Evolutionary conservation across 768 basidiomycete species (phyloP).

Genomic region (Glaciozyma antarctica): DNA sequence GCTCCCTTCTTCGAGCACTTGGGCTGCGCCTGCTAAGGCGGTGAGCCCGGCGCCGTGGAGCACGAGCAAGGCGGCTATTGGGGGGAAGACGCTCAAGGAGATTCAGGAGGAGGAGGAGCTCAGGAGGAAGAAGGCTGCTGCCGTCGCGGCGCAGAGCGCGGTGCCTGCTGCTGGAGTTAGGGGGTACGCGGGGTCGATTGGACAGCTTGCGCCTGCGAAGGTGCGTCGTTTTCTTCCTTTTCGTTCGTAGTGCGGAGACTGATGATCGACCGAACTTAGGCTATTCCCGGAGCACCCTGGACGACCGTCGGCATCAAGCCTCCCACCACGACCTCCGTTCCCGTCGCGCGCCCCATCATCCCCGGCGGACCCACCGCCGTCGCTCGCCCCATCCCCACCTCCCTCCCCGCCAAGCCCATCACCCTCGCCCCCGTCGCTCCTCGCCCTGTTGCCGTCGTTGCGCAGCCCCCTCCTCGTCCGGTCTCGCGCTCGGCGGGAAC

Average conservation of each 20-base stretch:
- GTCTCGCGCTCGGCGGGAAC: conserved; percentile 34
- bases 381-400: conserved; percentile 17
- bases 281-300: conserved; percentile 18
- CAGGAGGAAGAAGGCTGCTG: conserved; percentile 48
- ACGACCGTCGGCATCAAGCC: conserved; percentile 29
- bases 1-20: conserved; percentile 54
- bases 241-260: not conserved
- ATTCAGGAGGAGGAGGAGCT: conserved; percentile 83
- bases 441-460: not conserved
- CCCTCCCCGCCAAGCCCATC: conserved; percentile 12
- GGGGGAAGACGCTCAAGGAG: conserved; percentile 94
- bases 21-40: conserved; percentile 46
- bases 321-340: conserved; percentile 13
- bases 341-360: conserved; percentile 10
- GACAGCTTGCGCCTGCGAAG: conserved; percentile 40
- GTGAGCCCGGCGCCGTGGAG: conserved; percentile 61
- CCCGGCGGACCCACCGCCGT: conserved; percentile 15
- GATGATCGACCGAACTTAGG: not conserved
- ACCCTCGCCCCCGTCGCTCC: conserved; percentile 1
- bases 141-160: conserved; percentile 17
- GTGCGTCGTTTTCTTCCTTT: not conserved
- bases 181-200: conserved; percentile 60
- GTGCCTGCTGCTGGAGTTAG: conserved; percentile 37
- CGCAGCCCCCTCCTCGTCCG: conserved; percentile 34
- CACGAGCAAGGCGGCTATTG: conserved; percentile 47